These are phyloP conservation scores for Pythium myriotylum DNA, from an alignment of 352 stramenopile genomes.

Conservation along the genomic window DNA sequence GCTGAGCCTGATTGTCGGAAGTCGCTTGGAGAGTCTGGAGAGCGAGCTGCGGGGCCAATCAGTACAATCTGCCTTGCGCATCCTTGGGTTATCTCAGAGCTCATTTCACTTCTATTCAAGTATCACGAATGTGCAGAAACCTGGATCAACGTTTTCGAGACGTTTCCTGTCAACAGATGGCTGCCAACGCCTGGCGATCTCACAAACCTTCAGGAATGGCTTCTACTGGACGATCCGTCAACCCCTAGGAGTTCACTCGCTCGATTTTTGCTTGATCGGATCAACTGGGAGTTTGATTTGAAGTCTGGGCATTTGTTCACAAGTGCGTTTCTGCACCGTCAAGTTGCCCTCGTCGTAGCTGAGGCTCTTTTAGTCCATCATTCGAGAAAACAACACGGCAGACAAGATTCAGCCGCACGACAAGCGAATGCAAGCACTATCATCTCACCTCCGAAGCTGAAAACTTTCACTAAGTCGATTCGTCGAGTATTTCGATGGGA, in stretches of 20 bases:
- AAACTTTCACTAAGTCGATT: slow-evolving; percentile 67
- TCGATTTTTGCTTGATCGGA: slow-evolving; percentile 76
- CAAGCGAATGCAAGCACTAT: slow-evolving; percentile 13
- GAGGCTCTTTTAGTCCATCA: slow-evolving; percentile 79
- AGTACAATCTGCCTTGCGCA: slow-evolving; percentile 41
- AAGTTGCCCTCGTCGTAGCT: slow-evolving; percentile 76
- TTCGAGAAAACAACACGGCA: slow-evolving; percentile 37
- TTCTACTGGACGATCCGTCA: slow-evolving; percentile 73
- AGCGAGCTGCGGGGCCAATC: slow-evolving; percentile 34
- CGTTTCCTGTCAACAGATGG: slow-evolving; percentile 87
- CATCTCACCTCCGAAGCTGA: slow-evolving; percentile 30
- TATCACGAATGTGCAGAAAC: slow-evolving; percentile 81
- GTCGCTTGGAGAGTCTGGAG: slow-evolving; percentile 30
- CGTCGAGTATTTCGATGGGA: slow-evolving; percentile 68
- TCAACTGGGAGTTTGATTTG: slow-evolving; percentile 87
- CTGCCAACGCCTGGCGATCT: slow-evolving; percentile 66
- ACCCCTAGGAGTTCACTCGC: slow-evolving; percentile 63
- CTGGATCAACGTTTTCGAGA: slow-evolving; percentile 86
- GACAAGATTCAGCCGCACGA: slow-evolving; percentile 2
- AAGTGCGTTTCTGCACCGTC: slow-evolving; percentile 67
- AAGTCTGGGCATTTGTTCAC: slow-evolving; percentile 68
- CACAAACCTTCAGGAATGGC: slow-evolving; percentile 75
- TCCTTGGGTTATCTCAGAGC: slow-evolving; percentile 40
- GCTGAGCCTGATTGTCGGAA: slow-evolving; percentile 26
- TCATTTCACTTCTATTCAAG: slow-evolving; percentile 51